These are phyloP conservation scores for Ascochyta koolunga DNA, from an alignment of 2,329 filamentous ascomycete species.

Conservation along the genomic window DNA sequence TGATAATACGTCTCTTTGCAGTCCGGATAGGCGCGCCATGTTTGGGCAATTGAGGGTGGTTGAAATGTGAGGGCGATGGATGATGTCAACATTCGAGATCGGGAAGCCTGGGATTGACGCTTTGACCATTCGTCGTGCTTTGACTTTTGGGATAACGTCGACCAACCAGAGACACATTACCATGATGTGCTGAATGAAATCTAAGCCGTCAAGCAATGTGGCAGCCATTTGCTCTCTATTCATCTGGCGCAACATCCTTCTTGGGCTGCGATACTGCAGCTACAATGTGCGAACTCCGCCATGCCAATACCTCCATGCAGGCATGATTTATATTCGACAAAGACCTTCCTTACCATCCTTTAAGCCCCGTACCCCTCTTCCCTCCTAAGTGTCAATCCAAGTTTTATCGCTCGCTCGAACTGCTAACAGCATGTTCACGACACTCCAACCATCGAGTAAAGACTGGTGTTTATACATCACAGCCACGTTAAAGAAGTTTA, in stretches of 20 bases:
- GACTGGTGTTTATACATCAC: too few relatives aligned
- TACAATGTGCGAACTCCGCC: constrained; percentile 1
- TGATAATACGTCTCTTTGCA: constrained; percentile 86
- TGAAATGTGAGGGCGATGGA: neutral
- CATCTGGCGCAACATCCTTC: neutral
- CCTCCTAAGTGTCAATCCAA: neutral
- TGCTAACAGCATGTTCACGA: too few relatives aligned
- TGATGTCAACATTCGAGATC: constrained; percentile 15
- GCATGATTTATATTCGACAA: neutral
- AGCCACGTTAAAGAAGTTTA: too few relatives aligned
- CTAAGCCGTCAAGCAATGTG: neutral
- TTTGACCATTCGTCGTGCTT: neutral
- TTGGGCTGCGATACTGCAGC: neutral
- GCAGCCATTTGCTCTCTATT: neutral
- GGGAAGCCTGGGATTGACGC: constrained; percentile 1
- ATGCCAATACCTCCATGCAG: constrained; percentile 2
- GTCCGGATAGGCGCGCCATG: constrained; percentile 71
- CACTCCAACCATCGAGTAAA: too few relatives aligned
- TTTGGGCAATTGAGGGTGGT: neutral
- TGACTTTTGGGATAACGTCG: neutral
- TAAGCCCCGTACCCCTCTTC: neutral
- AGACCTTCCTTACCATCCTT: neutral
- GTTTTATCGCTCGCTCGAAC: neutral
- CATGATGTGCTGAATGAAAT: too few relatives aligned
- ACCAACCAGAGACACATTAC: too few relatives aligned